Base-by-base conservation (phyloP, 345 rosid genomes). In the Syzygium oleosum region DNA sequence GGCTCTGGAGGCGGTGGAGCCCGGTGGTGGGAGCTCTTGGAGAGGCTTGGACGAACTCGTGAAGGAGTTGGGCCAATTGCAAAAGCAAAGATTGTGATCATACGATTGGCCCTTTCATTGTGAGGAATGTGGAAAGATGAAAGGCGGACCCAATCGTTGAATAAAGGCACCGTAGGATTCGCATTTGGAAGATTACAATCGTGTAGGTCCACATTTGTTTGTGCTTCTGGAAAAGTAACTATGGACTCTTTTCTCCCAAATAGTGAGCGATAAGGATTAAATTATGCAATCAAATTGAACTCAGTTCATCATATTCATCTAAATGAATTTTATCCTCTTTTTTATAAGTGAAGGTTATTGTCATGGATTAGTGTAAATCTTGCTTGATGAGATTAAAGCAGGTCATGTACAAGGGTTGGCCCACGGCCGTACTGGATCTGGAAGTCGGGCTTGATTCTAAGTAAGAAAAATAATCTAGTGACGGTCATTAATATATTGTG, bases 11-110 rank as follows among this genome's bases (percentile, higher is more conserved):
- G 80, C 80, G 46, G 80, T 68, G 25, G 25, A n/a, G 86, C 77
- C 84, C 4, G 95, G 88, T 6, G 96, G 89, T 6, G 97, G 97
- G 41, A 94, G 92, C 51, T 96, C 96, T 2, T 27, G 1, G 27
- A 73, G 6, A 11, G 94, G 92, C 80, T 89, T 93, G 85, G 90
- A 92, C 54, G 80, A 79, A 53, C 25, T 68, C 0, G 46, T 68
- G 46, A 68, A 68, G 23, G 79, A 68, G 46, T 9, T 68, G 79
- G 4, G 46, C 25, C 79, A 21, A 17, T 1, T 68, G 46, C 25
- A 7, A 6, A 56, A 23, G 55, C 84, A 29, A 2, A 19, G 17
- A 51, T 12, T 25, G 27, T 34, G 9, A 68, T 16, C 43, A 5
- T 41, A 56, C 63, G 41, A 4, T 31, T 17, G 1, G 12, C 63